Percentiles rank a stretch among this genome's conserved stretches.
Evolutionary conservation across 257 asterid genomes (phyloP).

Genomic region (Solanum piurae): DNA sequence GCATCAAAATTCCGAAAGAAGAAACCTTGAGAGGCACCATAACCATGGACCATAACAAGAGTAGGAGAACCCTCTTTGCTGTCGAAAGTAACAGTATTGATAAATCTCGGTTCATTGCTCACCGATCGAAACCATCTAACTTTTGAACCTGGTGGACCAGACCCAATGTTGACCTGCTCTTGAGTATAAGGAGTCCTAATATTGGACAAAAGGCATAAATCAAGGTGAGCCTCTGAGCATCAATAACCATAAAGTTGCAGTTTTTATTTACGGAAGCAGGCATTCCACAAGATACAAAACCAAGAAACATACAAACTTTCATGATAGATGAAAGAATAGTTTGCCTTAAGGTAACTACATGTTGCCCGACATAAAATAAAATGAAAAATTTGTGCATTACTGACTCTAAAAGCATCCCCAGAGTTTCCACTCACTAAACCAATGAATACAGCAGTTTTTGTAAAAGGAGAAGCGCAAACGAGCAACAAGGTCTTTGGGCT

Average conservation of each 20-base stretch:
- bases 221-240: background rate
- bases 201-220: background rate
- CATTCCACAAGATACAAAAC: background rate
- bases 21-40: conserved; percentile 97
- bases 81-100: conserved; percentile 80
- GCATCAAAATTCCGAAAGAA: conserved; percentile 88
- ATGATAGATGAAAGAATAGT: background rate
- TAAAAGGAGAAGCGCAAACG: background rate
- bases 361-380: background rate
- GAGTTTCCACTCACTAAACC: background rate
- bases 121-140: conserved; percentile 88
- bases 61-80: conserved; percentile 88
- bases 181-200: conserved; percentile 71
- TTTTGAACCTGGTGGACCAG: conserved; percentile 93
- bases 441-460: background rate
- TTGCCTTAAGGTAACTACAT: background rate
- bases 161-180: conserved; percentile 69
- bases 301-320: background rate
- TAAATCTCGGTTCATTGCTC: conserved; percentile 73
- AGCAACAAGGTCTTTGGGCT: background rate
- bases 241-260: background rate
- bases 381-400: background rate
- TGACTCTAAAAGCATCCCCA: background rate
- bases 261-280: background rate
- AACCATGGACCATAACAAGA: conserved; percentile 94